Evolutionary conservation across 495 filamentous ascomycete species (phyloP).

Genomic region (Cercophora newfieldiana): DNA sequence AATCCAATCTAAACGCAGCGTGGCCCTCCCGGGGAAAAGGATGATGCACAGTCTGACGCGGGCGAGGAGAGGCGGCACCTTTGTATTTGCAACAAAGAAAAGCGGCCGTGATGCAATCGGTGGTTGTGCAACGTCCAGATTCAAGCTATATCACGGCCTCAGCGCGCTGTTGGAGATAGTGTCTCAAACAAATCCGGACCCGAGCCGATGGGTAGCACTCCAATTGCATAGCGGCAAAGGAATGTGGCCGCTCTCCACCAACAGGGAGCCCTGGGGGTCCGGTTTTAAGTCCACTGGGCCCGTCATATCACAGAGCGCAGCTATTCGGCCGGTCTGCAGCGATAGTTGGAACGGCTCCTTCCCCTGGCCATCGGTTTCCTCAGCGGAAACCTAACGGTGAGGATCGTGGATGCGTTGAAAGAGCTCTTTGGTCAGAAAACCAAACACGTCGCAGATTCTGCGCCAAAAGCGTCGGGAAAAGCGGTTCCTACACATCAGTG

Average conservation of each 20-base stretch:
- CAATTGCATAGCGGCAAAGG: not conserved
- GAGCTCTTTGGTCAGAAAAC: not conserved
- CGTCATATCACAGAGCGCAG: not conserved
- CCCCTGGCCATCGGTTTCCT: not conserved
- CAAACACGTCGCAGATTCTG: slow-evolving; percentile 4
- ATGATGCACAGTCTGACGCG: not conserved
- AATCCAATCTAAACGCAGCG: not conserved
- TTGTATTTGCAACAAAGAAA: not conserved
- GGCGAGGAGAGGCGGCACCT: not conserved
- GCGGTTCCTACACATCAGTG: not conserved
- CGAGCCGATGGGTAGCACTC: not conserved
- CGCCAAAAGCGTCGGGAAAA: slow-evolving; percentile 11
- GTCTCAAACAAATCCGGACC: not conserved
- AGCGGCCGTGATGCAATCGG: not conserved
- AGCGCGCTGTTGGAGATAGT: not conserved
- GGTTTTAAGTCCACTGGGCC: not conserved
- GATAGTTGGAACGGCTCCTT: not conserved
- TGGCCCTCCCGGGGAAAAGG: slow-evolving; percentile 11
- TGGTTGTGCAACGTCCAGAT: not conserved
- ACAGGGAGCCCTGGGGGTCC: not conserved
- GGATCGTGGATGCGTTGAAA: not conserved
- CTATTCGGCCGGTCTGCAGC: not conserved
- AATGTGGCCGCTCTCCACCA: not conserved
- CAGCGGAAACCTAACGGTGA: not conserved
- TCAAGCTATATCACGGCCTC: not conserved